Conservation (phyloP, 2,329 filamentous ascomycete genomes). For the Penicillium sp. region DNA sequence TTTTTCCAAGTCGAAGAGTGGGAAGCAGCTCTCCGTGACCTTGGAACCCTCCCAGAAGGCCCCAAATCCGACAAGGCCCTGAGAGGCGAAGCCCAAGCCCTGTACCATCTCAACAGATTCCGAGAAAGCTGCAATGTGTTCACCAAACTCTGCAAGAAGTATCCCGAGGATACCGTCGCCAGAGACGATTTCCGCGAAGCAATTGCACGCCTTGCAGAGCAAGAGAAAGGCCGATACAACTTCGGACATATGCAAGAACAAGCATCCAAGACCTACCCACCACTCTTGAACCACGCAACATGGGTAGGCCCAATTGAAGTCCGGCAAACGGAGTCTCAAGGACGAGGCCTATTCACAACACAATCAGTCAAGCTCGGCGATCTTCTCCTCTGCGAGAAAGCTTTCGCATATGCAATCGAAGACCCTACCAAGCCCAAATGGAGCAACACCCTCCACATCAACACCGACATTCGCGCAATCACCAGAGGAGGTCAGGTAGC, state of each 20-base stretch:
- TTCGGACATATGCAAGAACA: slow-evolving; percentile 30
- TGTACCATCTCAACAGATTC: slow-evolving; percentile 46
- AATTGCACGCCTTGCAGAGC: slow-evolving; percentile 18
- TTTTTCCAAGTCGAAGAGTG: slow-evolving; percentile 30
- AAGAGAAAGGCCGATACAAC: slow-evolving; percentile 16
- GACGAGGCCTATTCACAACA: slow-evolving; percentile 54
- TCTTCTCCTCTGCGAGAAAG: slow-evolving; percentile 57
- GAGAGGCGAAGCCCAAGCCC: slow-evolving; percentile 46
- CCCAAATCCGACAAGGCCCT: slow-evolving; percentile 42
- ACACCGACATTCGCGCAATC: neutral
- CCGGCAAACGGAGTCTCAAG: slow-evolving; percentile 41
- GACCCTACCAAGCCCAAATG: neutral
- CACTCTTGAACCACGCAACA: slow-evolving; percentile 36
- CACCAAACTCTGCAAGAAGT: slow-evolving; percentile 30
- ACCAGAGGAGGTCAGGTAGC: neutral
- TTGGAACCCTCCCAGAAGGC: slow-evolving; percentile 17
- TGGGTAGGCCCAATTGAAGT: slow-evolving; percentile 47
- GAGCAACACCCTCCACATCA: neutral
- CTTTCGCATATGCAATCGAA: slow-evolving; percentile 44
- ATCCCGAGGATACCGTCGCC: slow-evolving; percentile 37
- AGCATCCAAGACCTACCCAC: slow-evolving; percentile 20
- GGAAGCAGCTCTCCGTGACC: slow-evolving; percentile 37
- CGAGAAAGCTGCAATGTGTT: slow-evolving; percentile 38
- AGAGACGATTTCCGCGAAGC: slow-evolving; percentile 31
- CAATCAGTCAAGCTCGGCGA: slow-evolving; percentile 50